A percentile compares a stretch with the other conserved stretches of the same genome.
Conservation (phyloP, 2,329 filamentous ascomycete species). For the Aspergillus puulaauensis region DNA sequence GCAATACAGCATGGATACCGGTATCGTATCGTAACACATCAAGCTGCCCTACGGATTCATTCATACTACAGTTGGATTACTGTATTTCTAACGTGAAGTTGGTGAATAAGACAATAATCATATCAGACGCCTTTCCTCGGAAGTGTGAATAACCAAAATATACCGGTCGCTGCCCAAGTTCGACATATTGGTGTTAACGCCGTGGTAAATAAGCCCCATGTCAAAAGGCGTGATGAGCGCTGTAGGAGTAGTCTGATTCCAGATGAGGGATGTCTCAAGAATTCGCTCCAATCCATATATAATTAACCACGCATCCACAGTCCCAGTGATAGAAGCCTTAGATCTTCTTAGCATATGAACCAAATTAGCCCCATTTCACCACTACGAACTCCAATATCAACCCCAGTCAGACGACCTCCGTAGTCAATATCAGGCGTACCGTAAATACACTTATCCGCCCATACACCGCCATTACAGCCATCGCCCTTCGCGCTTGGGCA, state of each 20-base stretch:
- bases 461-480: background rate
- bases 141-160: background rate
- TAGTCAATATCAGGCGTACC: background rate
- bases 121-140: background rate
- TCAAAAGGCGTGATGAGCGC: slow-evolving; percentile 2
- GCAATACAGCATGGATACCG: background rate
- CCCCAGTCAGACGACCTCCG: background rate
- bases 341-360: background rate
- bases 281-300: background rate
- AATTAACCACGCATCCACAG: background rate
- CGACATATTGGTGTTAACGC: background rate
- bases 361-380: background rate
- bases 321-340: background rate
- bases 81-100: background rate
- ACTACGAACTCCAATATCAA: background rate
- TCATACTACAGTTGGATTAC: background rate
- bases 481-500: background rate
- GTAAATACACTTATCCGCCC: background rate
- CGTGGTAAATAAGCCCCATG: background rate
- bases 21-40: slow-evolving; percentile 1
- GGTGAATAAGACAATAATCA: background rate
- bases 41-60: background rate
- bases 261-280: background rate
- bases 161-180: background rate
- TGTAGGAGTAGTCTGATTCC: no score